A percentile compares a stretch with the other conserved stretches of the same genome.
Evolutionary conservation across 2,329 filamentous ascomycete species (phyloP).

Genomic region (Fusarium tricinctum): DNA sequence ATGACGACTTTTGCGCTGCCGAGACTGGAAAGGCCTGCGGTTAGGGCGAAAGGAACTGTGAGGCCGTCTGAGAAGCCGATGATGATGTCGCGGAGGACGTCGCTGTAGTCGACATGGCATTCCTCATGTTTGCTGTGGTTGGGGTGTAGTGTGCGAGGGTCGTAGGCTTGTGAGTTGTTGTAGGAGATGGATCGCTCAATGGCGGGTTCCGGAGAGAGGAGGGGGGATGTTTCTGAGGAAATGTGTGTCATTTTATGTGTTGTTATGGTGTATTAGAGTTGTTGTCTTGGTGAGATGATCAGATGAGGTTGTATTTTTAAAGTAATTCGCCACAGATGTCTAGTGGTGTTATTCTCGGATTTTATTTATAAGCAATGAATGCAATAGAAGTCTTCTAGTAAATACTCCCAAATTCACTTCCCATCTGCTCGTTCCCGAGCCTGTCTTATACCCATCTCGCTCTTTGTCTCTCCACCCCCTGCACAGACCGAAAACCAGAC

Average conservation of each 20-base stretch:
- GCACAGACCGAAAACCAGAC: slow-evolving; percentile 18
- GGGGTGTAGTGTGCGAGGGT: slow-evolving; percentile 41
- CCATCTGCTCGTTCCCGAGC: slow-evolving; percentile 3
- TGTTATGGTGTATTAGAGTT: not conserved
- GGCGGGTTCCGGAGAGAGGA: slow-evolving; percentile 52
- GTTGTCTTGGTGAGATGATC: slow-evolving; percentile 12
- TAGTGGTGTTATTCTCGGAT: not conserved
- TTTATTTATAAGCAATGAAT: slow-evolving; percentile 16
- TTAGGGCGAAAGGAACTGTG: slow-evolving; percentile 84
- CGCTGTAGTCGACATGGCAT: slow-evolving; percentile 56
- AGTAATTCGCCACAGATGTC: slow-evolving; percentile 17
- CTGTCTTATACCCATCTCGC: slow-evolving; percentile 40
- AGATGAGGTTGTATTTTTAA: slow-evolving; percentile 2
- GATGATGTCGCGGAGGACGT: slow-evolving; percentile 73
- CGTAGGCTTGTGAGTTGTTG: slow-evolving; percentile 33
- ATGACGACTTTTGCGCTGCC: slow-evolving; percentile 77
- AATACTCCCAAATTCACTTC: not conserved
- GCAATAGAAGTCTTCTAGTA: slow-evolving; percentile 8
- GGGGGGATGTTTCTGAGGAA: slow-evolving; percentile 52
- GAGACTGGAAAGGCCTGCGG: slow-evolving; percentile 77
- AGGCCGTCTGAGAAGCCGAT: slow-evolving; percentile 84
- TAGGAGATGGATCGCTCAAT: slow-evolving; percentile 48
- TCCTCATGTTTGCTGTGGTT: slow-evolving; percentile 44
- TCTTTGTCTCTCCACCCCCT: slow-evolving; percentile 29
- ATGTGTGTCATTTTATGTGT: slow-evolving; percentile 43